Evolutionary conservation across 306 rosid genomes (phyloP).

Genomic region (Vigna trinervia): DNA sequence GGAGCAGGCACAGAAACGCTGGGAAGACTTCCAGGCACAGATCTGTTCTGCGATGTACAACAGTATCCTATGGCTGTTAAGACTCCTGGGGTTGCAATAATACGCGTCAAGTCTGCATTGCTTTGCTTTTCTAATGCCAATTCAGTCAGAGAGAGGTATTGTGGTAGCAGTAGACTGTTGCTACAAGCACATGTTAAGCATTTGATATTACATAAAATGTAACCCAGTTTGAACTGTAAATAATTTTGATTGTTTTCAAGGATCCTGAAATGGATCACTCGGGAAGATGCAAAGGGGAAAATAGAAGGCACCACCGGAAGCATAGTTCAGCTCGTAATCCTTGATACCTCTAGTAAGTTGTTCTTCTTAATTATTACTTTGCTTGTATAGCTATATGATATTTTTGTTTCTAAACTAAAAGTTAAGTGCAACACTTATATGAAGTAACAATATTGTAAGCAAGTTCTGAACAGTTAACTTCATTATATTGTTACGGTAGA

Average conservation of each 20-base stretch:
- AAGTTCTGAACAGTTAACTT: background rate
- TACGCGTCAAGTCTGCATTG: conserved; percentile 64
- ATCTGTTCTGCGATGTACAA: conserved; percentile 53
- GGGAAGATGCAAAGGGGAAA: background rate
- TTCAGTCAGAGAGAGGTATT: conserved; percentile 62
- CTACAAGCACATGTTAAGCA: background rate
- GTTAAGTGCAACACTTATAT: background rate
- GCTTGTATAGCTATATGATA: no score
- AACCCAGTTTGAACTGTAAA: background rate
- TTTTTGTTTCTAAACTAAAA: background rate
- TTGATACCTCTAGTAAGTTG: conserved; percentile 68
- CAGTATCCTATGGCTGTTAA: conserved; percentile 74
- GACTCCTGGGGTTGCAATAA: conserved; percentile 56
- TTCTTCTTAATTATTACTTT: background rate
- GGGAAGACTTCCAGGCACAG: conserved; percentile 58
- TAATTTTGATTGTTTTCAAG: background rate
- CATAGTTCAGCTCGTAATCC: conserved; percentile 40
- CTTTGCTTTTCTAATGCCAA: conserved; percentile 79
- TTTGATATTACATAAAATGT: background rate
- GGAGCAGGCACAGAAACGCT: conserved; percentile 62
- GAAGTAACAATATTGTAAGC: background rate
- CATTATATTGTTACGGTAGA: conserved; percentile 43
- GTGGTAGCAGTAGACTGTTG: background rate
- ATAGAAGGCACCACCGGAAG: background rate
- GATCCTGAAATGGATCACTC: conserved; percentile 6